These are phyloP conservation scores for Phaeosphaeria sp. DNA, from an alignment of 2,329 filamentous ascomycete genomes.

Conservation along the genomic window DNA sequence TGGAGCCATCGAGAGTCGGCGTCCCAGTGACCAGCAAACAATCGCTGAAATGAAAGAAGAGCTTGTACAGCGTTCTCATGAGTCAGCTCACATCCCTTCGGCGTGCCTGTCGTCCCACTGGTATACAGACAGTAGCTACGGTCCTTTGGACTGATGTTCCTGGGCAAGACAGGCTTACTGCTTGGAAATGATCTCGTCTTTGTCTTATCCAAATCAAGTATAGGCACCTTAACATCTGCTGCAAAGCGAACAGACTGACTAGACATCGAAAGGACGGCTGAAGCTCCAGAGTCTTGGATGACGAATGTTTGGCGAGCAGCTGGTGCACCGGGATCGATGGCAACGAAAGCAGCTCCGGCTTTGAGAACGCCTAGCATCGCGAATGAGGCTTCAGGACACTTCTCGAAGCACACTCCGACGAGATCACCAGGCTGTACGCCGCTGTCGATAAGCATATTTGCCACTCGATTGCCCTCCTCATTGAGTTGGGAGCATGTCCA, in stretches of 20 bases:
- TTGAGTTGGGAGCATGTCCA: conserved; percentile 84
- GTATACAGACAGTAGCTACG: conserved; percentile 87
- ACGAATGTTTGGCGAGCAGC: conserved; percentile 79
- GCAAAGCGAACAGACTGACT: conserved; percentile 51
- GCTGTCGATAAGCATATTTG: conserved; percentile 64
- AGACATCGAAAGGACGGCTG: conserved; percentile 66
- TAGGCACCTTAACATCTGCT: conserved; percentile 38
- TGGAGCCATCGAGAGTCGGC: conserved; percentile 81
- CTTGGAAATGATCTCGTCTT: conserved; percentile 44
- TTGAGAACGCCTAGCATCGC: conserved; percentile 83
- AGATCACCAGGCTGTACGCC: conserved; percentile 65
- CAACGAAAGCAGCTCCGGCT: conserved; percentile 80
- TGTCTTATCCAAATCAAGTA: conserved; percentile 57
- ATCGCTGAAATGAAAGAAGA: conserved; percentile 81
- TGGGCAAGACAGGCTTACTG: conserved; percentile 36
- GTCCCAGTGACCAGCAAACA: conserved; percentile 80
- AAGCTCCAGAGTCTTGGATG: conserved; percentile 72
- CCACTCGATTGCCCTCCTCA: conserved; percentile 73
- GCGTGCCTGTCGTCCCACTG: conserved; percentile 83
- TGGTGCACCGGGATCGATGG: conserved; percentile 78
- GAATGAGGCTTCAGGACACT: conserved; percentile 84
- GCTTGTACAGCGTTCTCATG: conserved; percentile 90
- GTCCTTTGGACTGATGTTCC: conserved; percentile 55
- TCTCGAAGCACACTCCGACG: conserved; percentile 81
- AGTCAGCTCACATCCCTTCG: conserved; percentile 87